Evolutionary conservation across 805 yeast species (phyloP).

Genomic region (Candida maltosa): DNA sequence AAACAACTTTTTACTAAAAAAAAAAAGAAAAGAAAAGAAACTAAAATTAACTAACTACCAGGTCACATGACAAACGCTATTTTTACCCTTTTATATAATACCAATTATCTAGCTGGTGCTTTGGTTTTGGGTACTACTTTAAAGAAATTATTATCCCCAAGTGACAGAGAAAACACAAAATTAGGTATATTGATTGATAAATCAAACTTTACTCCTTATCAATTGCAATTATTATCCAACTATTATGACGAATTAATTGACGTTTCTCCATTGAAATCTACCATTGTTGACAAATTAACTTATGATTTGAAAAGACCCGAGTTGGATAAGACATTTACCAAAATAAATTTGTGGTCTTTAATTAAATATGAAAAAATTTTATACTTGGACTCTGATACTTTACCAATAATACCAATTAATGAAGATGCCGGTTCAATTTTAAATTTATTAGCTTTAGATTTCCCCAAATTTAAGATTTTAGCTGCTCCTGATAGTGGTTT

Average conservation of each 20-base stretch:
- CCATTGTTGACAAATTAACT: constrained; percentile 20
- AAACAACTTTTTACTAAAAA: no score
- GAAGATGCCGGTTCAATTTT: constrained; percentile 17
- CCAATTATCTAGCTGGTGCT: constrained; percentile 56
- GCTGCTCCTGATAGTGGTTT: constrained; percentile 87
- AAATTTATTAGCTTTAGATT: constrained; percentile 26
- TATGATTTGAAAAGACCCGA: constrained; percentile 49
- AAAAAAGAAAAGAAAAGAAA: no score
- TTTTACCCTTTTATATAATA: constrained; percentile 47
- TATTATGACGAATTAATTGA: constrained; percentile 31
- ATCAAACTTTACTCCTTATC: constrained; percentile 20
- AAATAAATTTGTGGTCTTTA: constrained; percentile 54
- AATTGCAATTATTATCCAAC: constrained; percentile 20
- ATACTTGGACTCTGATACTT: constrained; percentile 65
- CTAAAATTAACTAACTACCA: no score
- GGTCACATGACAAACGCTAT: constrained; percentile 36
- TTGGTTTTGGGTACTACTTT: constrained; percentile 44
- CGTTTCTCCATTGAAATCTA: constrained; percentile 21
- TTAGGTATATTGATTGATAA: constrained; percentile 34
- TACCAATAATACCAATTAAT: constrained; percentile 36
- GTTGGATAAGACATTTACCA: constrained; percentile 50
- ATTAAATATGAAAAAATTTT: constrained; percentile 43
- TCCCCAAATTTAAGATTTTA: constrained; percentile 23
- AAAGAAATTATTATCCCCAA: constrained; percentile 13
- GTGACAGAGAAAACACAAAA: constrained; percentile 8